Conservation (phyloP, 1,284 basidiomycete genomes). For the Vanrija pseudolonga region DNA sequence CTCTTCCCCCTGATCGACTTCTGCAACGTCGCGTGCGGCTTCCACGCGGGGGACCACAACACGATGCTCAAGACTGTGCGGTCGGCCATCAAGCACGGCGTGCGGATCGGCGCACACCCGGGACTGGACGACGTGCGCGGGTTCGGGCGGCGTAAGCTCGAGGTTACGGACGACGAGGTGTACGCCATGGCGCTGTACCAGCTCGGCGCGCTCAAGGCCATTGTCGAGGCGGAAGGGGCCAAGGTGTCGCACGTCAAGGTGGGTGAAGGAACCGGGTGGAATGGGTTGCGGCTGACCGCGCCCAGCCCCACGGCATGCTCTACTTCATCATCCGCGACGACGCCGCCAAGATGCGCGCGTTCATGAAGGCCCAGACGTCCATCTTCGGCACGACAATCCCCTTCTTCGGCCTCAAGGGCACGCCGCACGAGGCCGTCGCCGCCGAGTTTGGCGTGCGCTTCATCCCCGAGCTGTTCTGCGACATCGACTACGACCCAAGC, state of each 20-base stretch:
- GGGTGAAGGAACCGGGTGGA: no score
- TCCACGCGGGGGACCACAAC: conserved; percentile 42
- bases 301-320: conserved; percentile 10
- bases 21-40: conserved; percentile 42
- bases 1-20: conserved; percentile 36
- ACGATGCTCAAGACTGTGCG: conserved; percentile 41
- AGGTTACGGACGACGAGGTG: conserved; percentile 16
- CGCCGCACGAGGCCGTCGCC: conserved; percentile 37
- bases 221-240: conserved; percentile 37
- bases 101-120: conserved; percentile 39
- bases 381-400: conserved; percentile 27
- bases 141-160: conserved; percentile 11
- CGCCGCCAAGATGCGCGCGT: conserved; percentile 29
- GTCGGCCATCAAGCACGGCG: conserved; percentile 35
- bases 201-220: conserved; percentile 38
- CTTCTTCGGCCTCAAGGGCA: conserved; percentile 40
- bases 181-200: conserved; percentile 27
- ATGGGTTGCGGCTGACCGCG: conserved; percentile 27
- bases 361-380: conserved; percentile 34
- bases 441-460: conserved; percentile 37
- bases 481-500: conserved; percentile 33
- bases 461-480: conserved; percentile 38
- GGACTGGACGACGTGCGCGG: conserved; percentile 18
- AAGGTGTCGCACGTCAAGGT: conserved; percentile 35
- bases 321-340: conserved; percentile 39